Base-by-base conservation (phyloP, 441 rosid genomes). In the Flueggea neowawraea region DNA sequence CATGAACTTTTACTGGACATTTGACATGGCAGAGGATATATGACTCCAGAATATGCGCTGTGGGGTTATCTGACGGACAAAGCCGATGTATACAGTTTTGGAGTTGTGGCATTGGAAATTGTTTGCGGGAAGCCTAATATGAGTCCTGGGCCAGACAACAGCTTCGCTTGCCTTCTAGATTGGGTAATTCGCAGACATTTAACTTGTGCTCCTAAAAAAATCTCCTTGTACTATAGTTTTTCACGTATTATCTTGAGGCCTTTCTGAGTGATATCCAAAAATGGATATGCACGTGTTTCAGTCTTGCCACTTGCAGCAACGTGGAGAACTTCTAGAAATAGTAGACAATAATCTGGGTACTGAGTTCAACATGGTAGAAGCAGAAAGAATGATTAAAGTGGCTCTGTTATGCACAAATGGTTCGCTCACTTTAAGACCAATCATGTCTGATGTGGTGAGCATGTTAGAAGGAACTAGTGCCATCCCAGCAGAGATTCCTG, bases 11-110 rank as follows among this genome's bases (percentile, higher is more conserved):
- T 36, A 8, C 9, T 36, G 1, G 1, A 8, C 47, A 16, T 22
- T 14, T 64, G 44, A 9, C 48, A 10, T 58, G 12, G 48, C 73
- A 80, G 89, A 64, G 92, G 89, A n/a, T 86, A 84, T 57, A 86
- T 86, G 87, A 89, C 87, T 61, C 92, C 87, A 1, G 92, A 86
- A 74, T 84, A 86, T 61, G 88, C 87, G n/a, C 74, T 84, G 65
- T 77, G 88, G 77, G 92, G 87, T 56, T 68, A 82, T 70, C 73
- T 84, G 62, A 78, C 87, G 2, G 70, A 82, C 60, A 86, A 86
- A 50, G 87, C 79, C 3, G 89, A 86, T 69, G 89, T 82, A 0
- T 84, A 86, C 57, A 86, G 87, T 63, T 86, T 84, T 6, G 93
- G 93, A 47, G 79, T 83, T 54, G 90, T 89, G 58, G 84, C 83